Conservation (phyloP, 2,329 filamentous ascomycete genomes). For the Stemphylium lycopersici region DNA sequence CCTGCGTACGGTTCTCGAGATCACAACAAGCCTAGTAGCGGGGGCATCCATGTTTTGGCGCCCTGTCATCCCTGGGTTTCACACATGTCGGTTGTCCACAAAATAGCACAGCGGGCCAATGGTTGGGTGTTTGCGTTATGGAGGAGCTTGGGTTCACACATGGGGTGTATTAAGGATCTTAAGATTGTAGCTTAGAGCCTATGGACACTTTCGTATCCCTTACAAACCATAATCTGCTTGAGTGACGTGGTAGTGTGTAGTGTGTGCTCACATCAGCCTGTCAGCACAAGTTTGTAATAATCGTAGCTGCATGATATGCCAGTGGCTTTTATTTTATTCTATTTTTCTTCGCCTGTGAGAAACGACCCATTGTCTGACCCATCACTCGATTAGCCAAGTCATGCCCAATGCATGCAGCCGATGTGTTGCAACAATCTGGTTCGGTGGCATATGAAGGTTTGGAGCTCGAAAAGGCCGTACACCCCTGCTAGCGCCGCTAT, state of each 20-base stretch:
- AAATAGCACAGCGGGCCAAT: conserved; percentile 47
- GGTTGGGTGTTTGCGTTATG: conserved; percentile 47
- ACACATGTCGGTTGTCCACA: conserved; percentile 47
- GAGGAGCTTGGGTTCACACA: conserved; percentile 44
- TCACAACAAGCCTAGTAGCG: conserved; percentile 48
- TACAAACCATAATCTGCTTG: conserved; percentile 11
- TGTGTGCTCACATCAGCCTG: not conserved
- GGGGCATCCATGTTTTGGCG: conserved; percentile 45
- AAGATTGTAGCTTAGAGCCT: conserved; percentile 50
- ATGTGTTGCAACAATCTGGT: not conserved
- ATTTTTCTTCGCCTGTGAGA: not conserved
- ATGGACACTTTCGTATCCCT: conserved; percentile 43
- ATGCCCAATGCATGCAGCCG: not conserved
- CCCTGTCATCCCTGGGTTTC: conserved; percentile 44
- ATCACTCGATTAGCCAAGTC: not conserved
- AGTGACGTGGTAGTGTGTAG: not conserved
- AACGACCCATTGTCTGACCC: not conserved
- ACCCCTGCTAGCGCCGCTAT: conserved; percentile 9
- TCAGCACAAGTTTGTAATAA: not conserved
- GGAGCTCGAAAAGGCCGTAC: not conserved
- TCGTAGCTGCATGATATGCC: not conserved
- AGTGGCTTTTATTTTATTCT: too few species aligned
- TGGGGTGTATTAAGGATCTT: conserved; percentile 42
- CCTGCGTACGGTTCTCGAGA: conserved; percentile 42
- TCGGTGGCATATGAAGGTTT: not conserved